phyloP scores from a whole-genome alignment of 1,139 yeast genomes.

The Saccharomyces hybrid region DNA sequence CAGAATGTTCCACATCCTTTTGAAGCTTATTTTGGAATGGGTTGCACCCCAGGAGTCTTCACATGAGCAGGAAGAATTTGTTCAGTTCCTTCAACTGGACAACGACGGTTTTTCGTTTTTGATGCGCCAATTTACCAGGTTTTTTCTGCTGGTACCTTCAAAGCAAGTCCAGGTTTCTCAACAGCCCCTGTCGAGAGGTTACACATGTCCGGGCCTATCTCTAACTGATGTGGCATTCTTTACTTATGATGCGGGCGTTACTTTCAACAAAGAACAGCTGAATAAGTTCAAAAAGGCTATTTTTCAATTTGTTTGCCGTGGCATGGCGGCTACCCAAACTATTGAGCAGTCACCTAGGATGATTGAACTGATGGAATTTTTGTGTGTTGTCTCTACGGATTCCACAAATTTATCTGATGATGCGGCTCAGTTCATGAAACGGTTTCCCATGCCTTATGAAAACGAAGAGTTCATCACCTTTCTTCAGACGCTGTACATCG shows the following conservation, averaged over 20 bases:
- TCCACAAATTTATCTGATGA: conserved; percentile 37
- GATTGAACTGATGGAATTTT: conserved; percentile 35
- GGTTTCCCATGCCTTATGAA: conserved; percentile 48
- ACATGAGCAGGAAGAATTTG: conserved; percentile 36
- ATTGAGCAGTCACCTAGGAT: neutral
- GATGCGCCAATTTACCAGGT: conserved; percentile 42
- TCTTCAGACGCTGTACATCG: conserved; percentile 44
- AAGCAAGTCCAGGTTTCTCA: conserved; percentile 25
- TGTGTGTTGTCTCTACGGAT: conserved; percentile 63
- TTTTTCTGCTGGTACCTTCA: conserved; percentile 51
- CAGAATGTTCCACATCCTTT: conserved; percentile 53
- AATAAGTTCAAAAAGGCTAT: conserved; percentile 42
- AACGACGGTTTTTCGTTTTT: conserved; percentile 38
- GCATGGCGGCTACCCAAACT: conserved; percentile 25
- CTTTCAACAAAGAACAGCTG: conserved; percentile 46
- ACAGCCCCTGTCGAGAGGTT: conserved; percentile 24
- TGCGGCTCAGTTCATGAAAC: conserved; percentile 41
- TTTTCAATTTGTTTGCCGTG: conserved; percentile 35
- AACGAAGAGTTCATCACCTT: conserved; percentile 37
- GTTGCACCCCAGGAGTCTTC: conserved; percentile 44
- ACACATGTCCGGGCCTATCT: conserved; percentile 57
- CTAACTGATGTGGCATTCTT: conserved; percentile 50
- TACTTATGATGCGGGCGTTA: conserved; percentile 60
- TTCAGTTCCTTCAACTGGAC: conserved; percentile 32
- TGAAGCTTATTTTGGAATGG: conserved; percentile 49